phyloP scores from a whole-genome alignment of 228 moss, liverwort and hornwort genomes.

The Sphagnum magellanicum region DNA sequence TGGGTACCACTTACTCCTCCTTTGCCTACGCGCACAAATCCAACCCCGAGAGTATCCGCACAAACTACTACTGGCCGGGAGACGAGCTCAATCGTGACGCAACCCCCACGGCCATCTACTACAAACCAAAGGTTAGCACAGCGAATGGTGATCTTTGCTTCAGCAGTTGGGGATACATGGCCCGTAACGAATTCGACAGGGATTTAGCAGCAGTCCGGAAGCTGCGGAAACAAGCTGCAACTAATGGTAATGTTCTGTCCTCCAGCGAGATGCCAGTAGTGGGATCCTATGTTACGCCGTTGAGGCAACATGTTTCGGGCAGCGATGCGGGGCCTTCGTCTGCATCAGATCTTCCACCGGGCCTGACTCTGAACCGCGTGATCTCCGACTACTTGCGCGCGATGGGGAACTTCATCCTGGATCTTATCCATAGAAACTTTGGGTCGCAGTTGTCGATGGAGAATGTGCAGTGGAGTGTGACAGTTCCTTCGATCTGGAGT shows the following conservation, averaged over 20 bases:
- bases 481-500: too few relatives aligned
- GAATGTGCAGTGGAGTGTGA: too few relatives aligned
- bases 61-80: slow-evolving; percentile 14
- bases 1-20: slow-evolving; percentile 42
- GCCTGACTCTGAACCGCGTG: slow-evolving; percentile 14
- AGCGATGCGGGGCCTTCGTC: slow-evolving; percentile 11
- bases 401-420: slow-evolving; percentile 23
- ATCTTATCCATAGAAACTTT: too few relatives aligned
- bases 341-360: slow-evolving; percentile 17
- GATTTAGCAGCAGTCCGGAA: not conserved
- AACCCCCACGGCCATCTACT: slow-evolving; percentile 37
- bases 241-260: too few relatives aligned
- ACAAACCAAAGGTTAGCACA: slow-evolving; percentile 2
- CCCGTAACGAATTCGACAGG: slow-evolving; percentile 16
- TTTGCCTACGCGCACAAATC: slow-evolving; percentile 35
- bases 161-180: slow-evolving; percentile 30
- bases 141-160: too few relatives aligned
- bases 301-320: slow-evolving; percentile 40
- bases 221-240: too few relatives aligned
- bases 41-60: slow-evolving; percentile 7
- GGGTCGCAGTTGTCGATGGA: slow-evolving; percentile 15
- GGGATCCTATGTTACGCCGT: slow-evolving; percentile 25
- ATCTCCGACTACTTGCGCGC: slow-evolving; percentile 40
- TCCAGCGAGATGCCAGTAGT: slow-evolving; percentile 3
- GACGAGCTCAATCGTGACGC: slow-evolving; percentile 25